These are phyloP conservation scores for Vitis rupestris DNA, from an alignment of 164 flowering plant genomes.

Conservation along the genomic window DNA sequence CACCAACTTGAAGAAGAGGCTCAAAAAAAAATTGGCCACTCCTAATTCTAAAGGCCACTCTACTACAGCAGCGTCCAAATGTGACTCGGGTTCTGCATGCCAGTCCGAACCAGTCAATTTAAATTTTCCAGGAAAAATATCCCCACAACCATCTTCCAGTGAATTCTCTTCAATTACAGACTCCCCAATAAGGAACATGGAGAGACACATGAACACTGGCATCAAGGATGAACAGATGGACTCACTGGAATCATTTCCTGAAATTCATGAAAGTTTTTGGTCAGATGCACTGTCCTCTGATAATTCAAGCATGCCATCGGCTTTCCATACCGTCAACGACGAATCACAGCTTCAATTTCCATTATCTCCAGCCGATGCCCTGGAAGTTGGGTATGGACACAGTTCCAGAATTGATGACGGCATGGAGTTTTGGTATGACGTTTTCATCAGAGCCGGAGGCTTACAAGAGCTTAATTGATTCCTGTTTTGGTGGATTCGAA, in stretches of 20 bases:
- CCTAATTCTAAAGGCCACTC: neutral
- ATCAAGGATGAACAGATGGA: slow-evolving; percentile 10
- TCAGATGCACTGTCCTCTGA: slow-evolving; percentile 20
- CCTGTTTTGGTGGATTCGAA: too few relatives aligned
- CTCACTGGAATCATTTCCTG: slow-evolving; percentile 16
- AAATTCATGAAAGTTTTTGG: slow-evolving; percentile 42
- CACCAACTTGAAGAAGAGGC: slow-evolving; percentile 50
- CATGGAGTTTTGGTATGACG: slow-evolving; percentile 8
- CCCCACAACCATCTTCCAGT: slow-evolving; percentile 39
- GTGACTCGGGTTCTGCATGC: neutral
- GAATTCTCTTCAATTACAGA: slow-evolving; percentile 18
- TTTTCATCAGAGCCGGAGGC: slow-evolving; percentile 2
- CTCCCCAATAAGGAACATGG: too few relatives aligned
- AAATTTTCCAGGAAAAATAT: slow-evolving; percentile 3
- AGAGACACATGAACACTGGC: neutral
- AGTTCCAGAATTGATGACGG: slow-evolving; percentile 1
- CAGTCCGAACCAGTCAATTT: neutral
- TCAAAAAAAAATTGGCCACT: slow-evolving; percentile 18
- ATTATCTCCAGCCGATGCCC: neutral
- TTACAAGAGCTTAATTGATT: neutral
- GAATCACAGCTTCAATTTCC: slow-evolving; percentile 9
- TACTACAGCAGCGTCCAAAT: neutral
- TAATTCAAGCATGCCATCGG: neutral
- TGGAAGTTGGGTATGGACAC: neutral
- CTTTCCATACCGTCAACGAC: neutral